phyloP scores from a whole-genome alignment of 2,329 filamentous ascomycete genomes.

The Cyanodermella asteris region DNA sequence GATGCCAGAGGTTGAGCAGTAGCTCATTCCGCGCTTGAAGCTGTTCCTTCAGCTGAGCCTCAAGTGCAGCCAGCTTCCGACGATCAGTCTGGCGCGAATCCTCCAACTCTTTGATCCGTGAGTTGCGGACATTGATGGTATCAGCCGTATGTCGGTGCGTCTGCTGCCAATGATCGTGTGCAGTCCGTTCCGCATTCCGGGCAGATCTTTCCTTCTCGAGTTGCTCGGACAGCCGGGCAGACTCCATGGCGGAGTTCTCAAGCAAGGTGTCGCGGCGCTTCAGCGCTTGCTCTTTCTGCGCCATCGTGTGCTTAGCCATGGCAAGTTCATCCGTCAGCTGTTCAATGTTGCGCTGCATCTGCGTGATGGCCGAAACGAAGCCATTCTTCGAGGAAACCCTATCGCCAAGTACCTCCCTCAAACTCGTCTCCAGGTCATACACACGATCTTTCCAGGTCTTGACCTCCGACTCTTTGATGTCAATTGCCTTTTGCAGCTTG shows the following conservation, averaged over 20 bases:
- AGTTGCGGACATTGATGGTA: constrained; percentile 66
- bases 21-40: constrained; percentile 75
- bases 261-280: constrained; percentile 74
- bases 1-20: constrained; percentile 73
- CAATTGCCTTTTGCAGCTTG: constrained; percentile 60
- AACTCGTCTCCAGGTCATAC: constrained; percentile 70
- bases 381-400: constrained; percentile 56
- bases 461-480: constrained; percentile 68
- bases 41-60: constrained; percentile 67
- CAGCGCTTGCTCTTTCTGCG: constrained; percentile 80
- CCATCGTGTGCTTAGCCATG: constrained; percentile 48
- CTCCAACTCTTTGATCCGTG: constrained; percentile 70
- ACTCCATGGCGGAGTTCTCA: constrained; percentile 73
- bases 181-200: constrained; percentile 66
- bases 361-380: constrained; percentile 71
- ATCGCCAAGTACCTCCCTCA: constrained; percentile 72
- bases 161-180: constrained; percentile 73
- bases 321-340: constrained; percentile 67
- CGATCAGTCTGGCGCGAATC: constrained; percentile 55
- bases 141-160: constrained; percentile 72
- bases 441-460: constrained; percentile 79
- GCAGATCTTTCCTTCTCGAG: constrained; percentile 76
- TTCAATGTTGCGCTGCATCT: constrained; percentile 73
- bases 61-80: constrained; percentile 51
- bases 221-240: constrained; percentile 61